Evolutionary conservation across 371 early-diverging fungal species (phyloP).

Genomic region (Dichotomocladium elegans): DNA sequence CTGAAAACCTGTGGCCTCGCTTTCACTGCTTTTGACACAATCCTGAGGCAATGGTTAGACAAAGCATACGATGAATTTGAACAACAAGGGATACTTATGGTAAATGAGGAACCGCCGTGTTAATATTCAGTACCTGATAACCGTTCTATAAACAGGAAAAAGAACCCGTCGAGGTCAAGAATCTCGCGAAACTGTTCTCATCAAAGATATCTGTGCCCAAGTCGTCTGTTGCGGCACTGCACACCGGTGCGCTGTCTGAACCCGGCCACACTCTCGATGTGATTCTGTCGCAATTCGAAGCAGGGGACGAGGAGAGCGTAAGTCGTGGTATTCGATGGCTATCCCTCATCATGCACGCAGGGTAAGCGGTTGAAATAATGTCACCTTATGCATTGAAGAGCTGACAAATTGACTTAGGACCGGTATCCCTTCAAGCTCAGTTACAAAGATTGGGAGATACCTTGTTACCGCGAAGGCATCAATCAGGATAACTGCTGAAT

Average conservation of each 20-base stretch:
- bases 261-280: slow-evolving; percentile 29
- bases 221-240: neutral
- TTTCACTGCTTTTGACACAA: slow-evolving; percentile 33
- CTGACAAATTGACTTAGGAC: slow-evolving; percentile 20
- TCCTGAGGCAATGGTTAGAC: slow-evolving; percentile 42
- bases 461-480: slow-evolving; percentile 25
- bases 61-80: slow-evolving; percentile 27
- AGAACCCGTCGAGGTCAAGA: slow-evolving; percentile 24
- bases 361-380: slow-evolving; percentile 29
- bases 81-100: slow-evolving; percentile 21
- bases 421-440: slow-evolving; percentile 32
- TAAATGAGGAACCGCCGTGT: slow-evolving; percentile 22
- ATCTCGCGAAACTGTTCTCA: slow-evolving; percentile 30
- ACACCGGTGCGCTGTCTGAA: neutral
- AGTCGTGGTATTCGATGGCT: slow-evolving; percentile 47
- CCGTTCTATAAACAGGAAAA: too few species aligned
- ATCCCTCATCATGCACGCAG: slow-evolving; percentile 34
- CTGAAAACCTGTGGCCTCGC: slow-evolving; percentile 35
- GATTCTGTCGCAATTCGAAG: slow-evolving; percentile 26
- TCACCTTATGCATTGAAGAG: too few species aligned
- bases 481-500: slow-evolving; percentile 26
- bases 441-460: slow-evolving; percentile 33
- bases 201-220: slow-evolving; percentile 4
- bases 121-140: too few species aligned
- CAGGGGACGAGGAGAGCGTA: slow-evolving; percentile 19